Base-by-base conservation (phyloP, 2,329 filamentous ascomycete genomes). In the Huntiella moniliformis region DNA sequence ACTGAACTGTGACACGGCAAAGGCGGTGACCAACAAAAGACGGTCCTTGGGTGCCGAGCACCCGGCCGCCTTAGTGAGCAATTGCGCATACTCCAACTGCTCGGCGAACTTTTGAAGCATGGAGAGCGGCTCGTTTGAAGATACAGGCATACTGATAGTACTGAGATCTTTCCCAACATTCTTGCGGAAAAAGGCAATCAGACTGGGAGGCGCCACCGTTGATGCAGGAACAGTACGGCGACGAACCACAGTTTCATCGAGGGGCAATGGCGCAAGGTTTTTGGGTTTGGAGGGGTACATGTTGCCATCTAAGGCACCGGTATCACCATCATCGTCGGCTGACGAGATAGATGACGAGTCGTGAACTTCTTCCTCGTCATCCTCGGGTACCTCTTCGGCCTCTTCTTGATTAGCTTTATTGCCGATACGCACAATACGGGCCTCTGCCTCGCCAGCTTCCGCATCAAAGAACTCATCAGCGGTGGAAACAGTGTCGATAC, bases 111-210 rank as follows among this genome's bases (percentile, higher is more conserved):
- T 80, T 60, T 98, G 91, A 4, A 96, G 68, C 8, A 93, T 65
- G 0, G 88, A 95, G 1, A 79, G 74, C 0, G 91, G 91, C 58
- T 98, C 91, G 60, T 98, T 98, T 17, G 88, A 79, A 4, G 88
- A 93, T 1, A 95, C 91, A 0, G 91, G 91, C 88, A 96, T 96
- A 41, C 85, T 87, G 53, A 98, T 93, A 2, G 86, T 92, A 50
- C 85, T 94, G 42, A 98, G 67, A 61, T 98, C 91, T 61, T 98
- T 98, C 57, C 91, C 91, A 7, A 96, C 91, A 54, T 98, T 98
- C 62, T 96, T 98, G 53, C 91, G 78, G 31, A 96, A 70, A 59
- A 96, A 94, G 0, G 84, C 83, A 53, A 98, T 94, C 45, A 98
- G 67, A 58, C 85, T 94, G 0, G 91, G 91, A 0, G 91, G 91